These are phyloP conservation scores for Solanum hybrid DNA, from an alignment of 305 asterid species.

Conservation along the genomic window DNA sequence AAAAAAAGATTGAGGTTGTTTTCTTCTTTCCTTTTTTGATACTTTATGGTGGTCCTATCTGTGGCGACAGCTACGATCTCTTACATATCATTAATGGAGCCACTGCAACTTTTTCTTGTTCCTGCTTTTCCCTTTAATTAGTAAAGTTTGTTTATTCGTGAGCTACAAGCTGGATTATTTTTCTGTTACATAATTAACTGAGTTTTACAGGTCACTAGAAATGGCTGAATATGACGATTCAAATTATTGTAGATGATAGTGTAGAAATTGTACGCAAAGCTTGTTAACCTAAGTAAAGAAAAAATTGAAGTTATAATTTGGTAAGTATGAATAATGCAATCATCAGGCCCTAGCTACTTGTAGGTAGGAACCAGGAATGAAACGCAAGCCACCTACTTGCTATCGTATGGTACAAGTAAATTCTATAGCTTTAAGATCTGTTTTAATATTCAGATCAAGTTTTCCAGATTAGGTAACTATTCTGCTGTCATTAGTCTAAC, in stretches of 20 bases:
- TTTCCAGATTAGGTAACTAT: background rate
- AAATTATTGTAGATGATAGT: background rate
- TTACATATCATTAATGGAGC: background rate
- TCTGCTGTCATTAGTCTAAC: background rate
- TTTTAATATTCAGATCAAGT: background rate
- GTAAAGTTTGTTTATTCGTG: background rate
- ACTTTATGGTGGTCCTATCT: background rate
- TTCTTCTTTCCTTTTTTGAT: background rate
- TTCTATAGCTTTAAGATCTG: background rate
- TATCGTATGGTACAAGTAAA: background rate
- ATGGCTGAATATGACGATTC: background rate
- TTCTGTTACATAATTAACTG: background rate
- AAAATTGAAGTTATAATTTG: background rate
- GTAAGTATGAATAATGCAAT: background rate
- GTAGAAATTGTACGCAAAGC: background rate
- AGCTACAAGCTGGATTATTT: background rate
- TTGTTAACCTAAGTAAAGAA: background rate
- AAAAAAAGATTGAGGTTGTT: background rate
- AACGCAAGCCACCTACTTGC: background rate
- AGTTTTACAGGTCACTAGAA: background rate
- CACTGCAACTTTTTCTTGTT: background rate
- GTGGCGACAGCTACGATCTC: background rate
- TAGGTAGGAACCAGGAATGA: background rate
- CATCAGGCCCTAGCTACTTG: background rate
- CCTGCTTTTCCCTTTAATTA: background rate